A percentile compares a stretch with the other conserved stretches of the same genome.
phyloP scores from a whole-genome alignment of 1,284 basidiomycete species.

The Flammula alnicola region DNA sequence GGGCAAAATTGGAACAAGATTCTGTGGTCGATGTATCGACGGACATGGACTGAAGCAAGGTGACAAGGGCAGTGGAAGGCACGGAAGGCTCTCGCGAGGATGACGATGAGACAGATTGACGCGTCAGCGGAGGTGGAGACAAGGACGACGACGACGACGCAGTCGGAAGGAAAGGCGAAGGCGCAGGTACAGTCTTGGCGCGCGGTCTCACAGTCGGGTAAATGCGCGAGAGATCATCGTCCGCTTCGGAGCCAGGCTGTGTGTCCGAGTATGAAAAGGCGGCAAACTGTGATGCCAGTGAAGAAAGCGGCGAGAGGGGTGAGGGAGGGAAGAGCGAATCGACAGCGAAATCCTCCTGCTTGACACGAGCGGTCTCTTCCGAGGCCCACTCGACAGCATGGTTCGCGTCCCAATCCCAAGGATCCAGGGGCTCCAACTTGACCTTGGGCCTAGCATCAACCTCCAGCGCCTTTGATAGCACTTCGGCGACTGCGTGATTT shows the following conservation, averaged over 20 bases:
- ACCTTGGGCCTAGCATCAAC: slow-evolving; percentile 8
- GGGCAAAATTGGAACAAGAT: too few species aligned
- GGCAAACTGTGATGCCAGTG: slow-evolving; percentile 30
- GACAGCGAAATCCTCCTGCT: slow-evolving; percentile 48
- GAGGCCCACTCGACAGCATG: slow-evolving; percentile 26
- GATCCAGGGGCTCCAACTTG: slow-evolving; percentile 37
- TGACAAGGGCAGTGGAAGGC: slow-evolving; percentile 32
- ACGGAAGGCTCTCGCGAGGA: slow-evolving; percentile 19
- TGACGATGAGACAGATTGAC: slow-evolving; percentile 16
- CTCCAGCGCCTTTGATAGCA: slow-evolving; percentile 42
- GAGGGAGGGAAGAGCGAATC: slow-evolving; percentile 35
- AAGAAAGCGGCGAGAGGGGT: slow-evolving; percentile 31
- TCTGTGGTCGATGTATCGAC: slow-evolving; percentile 37
- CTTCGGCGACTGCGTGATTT: slow-evolving; percentile 41
- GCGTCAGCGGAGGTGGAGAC: slow-evolving; percentile 11
- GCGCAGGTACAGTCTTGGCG: slow-evolving; percentile 37
- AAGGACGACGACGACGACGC: slow-evolving; percentile 22
- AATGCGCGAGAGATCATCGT: slow-evolving; percentile 24
- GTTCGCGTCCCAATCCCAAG: slow-evolving; percentile 52
- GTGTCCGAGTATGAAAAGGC: slow-evolving; percentile 29
- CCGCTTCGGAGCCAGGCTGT: slow-evolving; percentile 12
- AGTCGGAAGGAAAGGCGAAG: slow-evolving; percentile 22
- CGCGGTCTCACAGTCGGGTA: slow-evolving; percentile 38
- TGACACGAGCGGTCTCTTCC: slow-evolving; percentile 40
- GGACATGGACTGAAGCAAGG: slow-evolving; percentile 42